Percentiles rank a stretch among this genome's conserved stretches.
These are phyloP conservation scores for Ustilago crameri DNA, from an alignment of 1,284 basidiomycete genomes.

Conservation along the genomic window DNA sequence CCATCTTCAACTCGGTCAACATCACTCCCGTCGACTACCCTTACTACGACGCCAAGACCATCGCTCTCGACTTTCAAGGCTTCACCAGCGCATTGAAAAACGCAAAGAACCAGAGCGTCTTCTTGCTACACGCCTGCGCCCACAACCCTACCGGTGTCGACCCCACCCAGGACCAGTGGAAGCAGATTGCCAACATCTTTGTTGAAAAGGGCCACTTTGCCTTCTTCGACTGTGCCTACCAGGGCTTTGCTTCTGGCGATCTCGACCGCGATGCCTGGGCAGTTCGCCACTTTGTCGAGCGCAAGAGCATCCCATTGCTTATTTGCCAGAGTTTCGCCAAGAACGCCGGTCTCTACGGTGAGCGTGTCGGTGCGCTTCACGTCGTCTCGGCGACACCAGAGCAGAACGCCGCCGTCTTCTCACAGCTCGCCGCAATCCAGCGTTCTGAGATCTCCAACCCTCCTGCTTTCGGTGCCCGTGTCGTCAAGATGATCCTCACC, in stretches of 20 bases:
- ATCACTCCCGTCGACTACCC: conserved; percentile 83
- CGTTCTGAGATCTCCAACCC: conserved; percentile 94
- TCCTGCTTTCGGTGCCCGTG: conserved; percentile 85
- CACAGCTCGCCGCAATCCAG: conserved; percentile 84
- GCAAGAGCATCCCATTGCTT: conserved; percentile 78
- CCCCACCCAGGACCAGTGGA: conserved; percentile 89
- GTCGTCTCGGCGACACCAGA: conserved; percentile 53
- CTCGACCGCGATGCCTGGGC: conserved; percentile 91
- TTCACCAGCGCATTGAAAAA: conserved; percentile 73
- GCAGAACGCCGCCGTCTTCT: conserved; percentile 54
- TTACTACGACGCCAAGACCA: conserved; percentile 90
- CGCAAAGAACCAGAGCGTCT: conserved; percentile 81
- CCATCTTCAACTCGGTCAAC: conserved; percentile 85
- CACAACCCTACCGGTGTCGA: conserved; percentile 96
- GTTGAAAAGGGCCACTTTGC: conserved; percentile 82
- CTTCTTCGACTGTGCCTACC: conserved; percentile 96
- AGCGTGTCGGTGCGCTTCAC: conserved; percentile 76
- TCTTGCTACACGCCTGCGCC: conserved; percentile 91
- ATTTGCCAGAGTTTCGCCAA: conserved; percentile 97
- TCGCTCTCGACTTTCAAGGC: conserved; percentile 84
- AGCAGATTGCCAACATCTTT: conserved; percentile 80
- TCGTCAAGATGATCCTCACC: conserved; percentile 75
- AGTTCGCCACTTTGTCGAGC: conserved; percentile 85
- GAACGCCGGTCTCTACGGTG: conserved; percentile 93
- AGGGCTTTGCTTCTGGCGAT: conserved; percentile 88